Conservation (phyloP, 1,284 basidiomycete species). For the Apiotrichum siamense region DNA sequence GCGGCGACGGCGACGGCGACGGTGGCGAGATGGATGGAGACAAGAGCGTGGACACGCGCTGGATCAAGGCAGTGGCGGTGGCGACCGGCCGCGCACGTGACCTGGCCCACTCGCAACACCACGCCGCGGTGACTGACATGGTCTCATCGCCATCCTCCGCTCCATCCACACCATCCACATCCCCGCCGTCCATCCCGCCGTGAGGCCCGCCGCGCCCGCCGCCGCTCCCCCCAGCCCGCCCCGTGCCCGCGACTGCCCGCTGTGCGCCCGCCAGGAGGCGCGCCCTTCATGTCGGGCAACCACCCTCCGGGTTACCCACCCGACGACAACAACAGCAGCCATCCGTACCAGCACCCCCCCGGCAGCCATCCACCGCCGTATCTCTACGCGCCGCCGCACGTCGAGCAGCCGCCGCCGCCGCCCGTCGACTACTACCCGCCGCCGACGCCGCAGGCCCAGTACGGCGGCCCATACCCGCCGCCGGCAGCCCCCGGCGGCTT, state of each 20-base stretch:
- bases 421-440: neutral
- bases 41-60: too few species aligned
- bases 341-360: neutral
- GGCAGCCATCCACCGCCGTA: neutral
- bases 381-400: neutral
- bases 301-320: constrained; percentile 2
- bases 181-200: neutral
- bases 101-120: too few species aligned
- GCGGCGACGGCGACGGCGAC: too few species aligned
- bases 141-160: neutral
- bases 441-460: neutral
- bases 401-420: neutral
- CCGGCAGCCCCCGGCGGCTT: neutral
- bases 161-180: neutral
- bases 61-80: too few species aligned
- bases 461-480: too few species aligned
- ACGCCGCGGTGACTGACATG: too few species aligned
- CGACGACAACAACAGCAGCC: neutral
- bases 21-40: too few species aligned
- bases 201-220: neutral
- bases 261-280: neutral
- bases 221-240: neutral
- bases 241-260: neutral
- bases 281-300: constrained; percentile 1
- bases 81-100: too few species aligned